Base-by-base conservation (phyloP, 331 rosid genomes). In the Malus hybrid region DNA sequence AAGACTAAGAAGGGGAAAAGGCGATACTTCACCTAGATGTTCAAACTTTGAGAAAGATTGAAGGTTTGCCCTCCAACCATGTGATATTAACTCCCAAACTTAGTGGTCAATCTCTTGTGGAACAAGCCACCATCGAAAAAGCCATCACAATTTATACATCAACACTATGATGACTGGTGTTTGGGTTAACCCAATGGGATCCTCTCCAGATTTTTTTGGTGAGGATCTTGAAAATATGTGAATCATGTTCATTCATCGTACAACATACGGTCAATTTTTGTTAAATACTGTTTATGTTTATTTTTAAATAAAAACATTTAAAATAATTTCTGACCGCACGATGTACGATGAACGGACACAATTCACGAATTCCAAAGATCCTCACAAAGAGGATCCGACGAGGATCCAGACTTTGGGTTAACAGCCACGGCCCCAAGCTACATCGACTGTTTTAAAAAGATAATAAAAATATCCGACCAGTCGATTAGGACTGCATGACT, bases 321-420 rank as follows among this genome's bases (percentile, higher is more conserved):
- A 34, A 34, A 34, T 34, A 34, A 34, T 34, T 34, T 34, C 0
- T 34, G 1, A 2, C 1, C 0, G 11, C 11, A 36, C 3, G 3
- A 7, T 36, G 10, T 36, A 36, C 3, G 3, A 36, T 8, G 11
- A 36, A 34, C 3, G 42, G 1, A 2, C 10, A 36, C 1, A 0
- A 7, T 36, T 36, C 2, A 36, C 10, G 10, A 0, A 34, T 7
- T 0, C 10, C 3, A 0, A 34, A 0, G 42, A 34, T 34, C 39
- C 10, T 34, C 39, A 34, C 39, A 34, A 34, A 34, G 39, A 34
- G 0, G 39, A 34, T 34, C 10, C 33, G 33, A 29, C 32, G 4
- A 32, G 6, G 34, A 33, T 33, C 18, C 55, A 3, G 3, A 14
- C 3, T 50, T 36, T 36, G 10, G 42, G 56, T 50, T 50, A 6